Evolutionary conservation across 768 basidiomycete species (phyloP), one percentile per base, ranked within the genome.

Genomic region (Solioccasus polychromus): DNA sequence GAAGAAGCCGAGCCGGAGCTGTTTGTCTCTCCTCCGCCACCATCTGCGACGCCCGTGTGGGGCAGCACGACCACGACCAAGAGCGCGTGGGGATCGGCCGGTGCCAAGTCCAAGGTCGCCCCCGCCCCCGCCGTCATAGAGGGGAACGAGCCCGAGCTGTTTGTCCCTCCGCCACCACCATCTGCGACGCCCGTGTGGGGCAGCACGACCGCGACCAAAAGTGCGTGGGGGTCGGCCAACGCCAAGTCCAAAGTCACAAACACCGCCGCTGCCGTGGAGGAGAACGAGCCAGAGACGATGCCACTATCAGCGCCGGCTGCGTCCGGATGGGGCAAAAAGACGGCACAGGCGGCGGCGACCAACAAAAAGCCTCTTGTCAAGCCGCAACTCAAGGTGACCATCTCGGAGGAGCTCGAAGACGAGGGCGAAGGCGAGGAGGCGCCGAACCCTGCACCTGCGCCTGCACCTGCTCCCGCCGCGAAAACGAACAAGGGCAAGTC

Each of bases 361-460:
- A 34, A n/a, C n/a, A n/a, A n/a, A n/a, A n/a, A 52, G 9, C 10
- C 50, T 29, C 15, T 29, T n/a, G 18, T 18, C 12, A 56, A 52
- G 38, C 58, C 58, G 5, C 61, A 53, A 26, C 38, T 49, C n/a
- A 55, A 60, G 8, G 51, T 53, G 14, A 15, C 44, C 2, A 38
- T 58, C 17, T 39, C 42, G 17, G 62, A 54, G 39, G 59, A 55
- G 40, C 37, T n/a, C n/a, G 62, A 55, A 38, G 53, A 43, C 45
- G 62, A 50, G 35, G 23, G 40, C 1, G 45, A 47, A 35, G 28
- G 8, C 5, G 17, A 6, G n/a, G n/a, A n/a, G n/a, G n/a, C n/a
- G n/a, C n/a, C n/a, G 9, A 25, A 4, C 15, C 36, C 42, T 41
- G 48, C 30, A n/a, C n/a, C n/a, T n/a, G n/a, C n/a, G 8, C 50